Evolutionary conservation across 495 filamentous ascomycete genomes (phyloP).

Genomic region (Hypoxylon trugodes): DNA sequence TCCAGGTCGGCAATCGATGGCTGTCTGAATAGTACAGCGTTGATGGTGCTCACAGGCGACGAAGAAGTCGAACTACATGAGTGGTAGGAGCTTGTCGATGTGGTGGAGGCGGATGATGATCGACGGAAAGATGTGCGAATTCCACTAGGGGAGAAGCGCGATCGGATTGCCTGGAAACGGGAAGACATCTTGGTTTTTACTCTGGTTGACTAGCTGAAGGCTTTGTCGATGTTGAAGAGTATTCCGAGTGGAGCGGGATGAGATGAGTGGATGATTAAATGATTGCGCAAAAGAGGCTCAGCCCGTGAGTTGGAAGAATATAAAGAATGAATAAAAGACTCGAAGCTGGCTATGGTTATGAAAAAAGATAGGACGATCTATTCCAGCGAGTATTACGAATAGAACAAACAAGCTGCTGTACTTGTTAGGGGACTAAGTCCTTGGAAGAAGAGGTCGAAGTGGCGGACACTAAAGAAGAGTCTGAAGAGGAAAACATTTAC

Average conservation of each 20-base stretch:
- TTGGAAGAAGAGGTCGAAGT: slow-evolving; percentile 25
- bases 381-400: slow-evolving; percentile 38
- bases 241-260: neutral
- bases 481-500: slow-evolving; percentile 35
- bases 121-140: slow-evolving; percentile 60
- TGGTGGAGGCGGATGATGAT: slow-evolving; percentile 52
- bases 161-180: slow-evolving; percentile 60
- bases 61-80: slow-evolving; percentile 51
- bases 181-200: slow-evolving; percentile 51
- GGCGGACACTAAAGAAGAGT: slow-evolving; percentile 32
- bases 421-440: slow-evolving; percentile 30
- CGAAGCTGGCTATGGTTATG: slow-evolving; percentile 32
- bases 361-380: slow-evolving; percentile 55
- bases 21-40: slow-evolving; percentile 59
- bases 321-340: slow-evolving; percentile 43
- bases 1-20: slow-evolving; percentile 55
- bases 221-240: slow-evolving; percentile 2
- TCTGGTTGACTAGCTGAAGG: neutral
- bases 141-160: slow-evolving; percentile 55
- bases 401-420: slow-evolving; percentile 32
- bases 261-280: slow-evolving; percentile 11
- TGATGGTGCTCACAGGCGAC: slow-evolving; percentile 58
- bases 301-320: slow-evolving; percentile 40
- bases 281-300: slow-evolving; percentile 45
- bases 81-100: slow-evolving; percentile 49